phyloP scores from a whole-genome alignment of 371 early-diverging fungal genomes.

The Lichtheimia corymbifera region DNA sequence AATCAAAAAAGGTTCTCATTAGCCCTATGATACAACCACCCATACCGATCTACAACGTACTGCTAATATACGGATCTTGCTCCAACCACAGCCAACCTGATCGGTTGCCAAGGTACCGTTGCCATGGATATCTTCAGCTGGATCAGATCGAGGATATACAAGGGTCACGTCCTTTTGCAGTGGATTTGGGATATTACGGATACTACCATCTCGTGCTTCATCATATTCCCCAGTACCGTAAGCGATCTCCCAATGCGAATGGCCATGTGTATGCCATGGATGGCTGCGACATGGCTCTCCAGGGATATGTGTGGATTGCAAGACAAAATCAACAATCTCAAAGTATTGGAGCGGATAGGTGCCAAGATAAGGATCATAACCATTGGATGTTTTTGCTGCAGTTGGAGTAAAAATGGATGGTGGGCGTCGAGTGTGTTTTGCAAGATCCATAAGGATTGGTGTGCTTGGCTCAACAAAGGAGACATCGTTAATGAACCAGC shows the following conservation, averaged over 20 bases:
- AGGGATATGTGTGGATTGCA: conserved; percentile 32
- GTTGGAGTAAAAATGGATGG: not conserved
- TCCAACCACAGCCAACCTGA: conserved; percentile 43
- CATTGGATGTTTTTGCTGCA: conserved; percentile 3
- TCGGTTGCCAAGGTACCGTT: conserved; percentile 10
- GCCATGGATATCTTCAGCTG: conserved; percentile 2
- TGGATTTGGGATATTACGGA: conserved; percentile 22
- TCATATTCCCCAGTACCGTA: conserved; percentile 44
- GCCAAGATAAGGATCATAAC: conserved; percentile 34
- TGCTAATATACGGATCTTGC: conserved; percentile 40
- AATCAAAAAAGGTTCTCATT: not conserved
- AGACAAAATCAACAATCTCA: conserved; percentile 42
- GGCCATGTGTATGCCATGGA: conserved; percentile 55
- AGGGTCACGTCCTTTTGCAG: conserved; percentile 39
- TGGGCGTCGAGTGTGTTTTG: conserved; percentile 8
- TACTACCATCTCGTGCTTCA: conserved; percentile 24
- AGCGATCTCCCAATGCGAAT: conserved; percentile 49
- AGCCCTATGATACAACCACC: not conserved
- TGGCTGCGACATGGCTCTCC: conserved; percentile 41
- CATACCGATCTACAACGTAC: conserved; percentile 23
- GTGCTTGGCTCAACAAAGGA: conserved; percentile 21
- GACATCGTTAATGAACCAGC: conserved; percentile 37
- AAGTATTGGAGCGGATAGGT: conserved; percentile 38
- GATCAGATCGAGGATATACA: conserved; percentile 32
- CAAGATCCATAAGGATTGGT: conserved; percentile 20